These are phyloP conservation scores for Suillus alpinus DNA, from an alignment of 768 basidiomycete species.

Conservation along the genomic window DNA sequence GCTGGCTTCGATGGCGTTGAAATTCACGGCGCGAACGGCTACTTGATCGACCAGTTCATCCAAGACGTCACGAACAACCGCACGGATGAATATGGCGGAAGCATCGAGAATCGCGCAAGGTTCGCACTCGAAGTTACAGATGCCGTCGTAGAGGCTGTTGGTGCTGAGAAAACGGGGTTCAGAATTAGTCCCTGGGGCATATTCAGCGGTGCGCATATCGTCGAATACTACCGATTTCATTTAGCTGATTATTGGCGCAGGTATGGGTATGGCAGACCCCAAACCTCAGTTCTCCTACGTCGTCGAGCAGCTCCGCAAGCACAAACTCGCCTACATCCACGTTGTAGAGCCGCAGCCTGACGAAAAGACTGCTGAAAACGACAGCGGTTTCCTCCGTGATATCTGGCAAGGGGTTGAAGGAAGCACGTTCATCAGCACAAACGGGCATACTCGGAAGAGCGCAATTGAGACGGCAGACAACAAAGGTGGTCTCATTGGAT, in stretches of 20 bases:
- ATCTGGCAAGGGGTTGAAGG: constrained; percentile 39
- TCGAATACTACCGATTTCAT: not conserved
- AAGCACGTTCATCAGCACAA: constrained; percentile 39
- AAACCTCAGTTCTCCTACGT: constrained; percentile 54
- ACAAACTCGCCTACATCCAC: constrained; percentile 51
- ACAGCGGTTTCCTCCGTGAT: constrained; percentile 43
- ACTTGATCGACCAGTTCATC: constrained; percentile 60
- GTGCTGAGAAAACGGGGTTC: constrained; percentile 50
- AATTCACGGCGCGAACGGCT: constrained; percentile 42
- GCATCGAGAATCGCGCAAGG: constrained; percentile 53
- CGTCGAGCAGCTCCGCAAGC: constrained; percentile 36
- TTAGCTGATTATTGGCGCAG: constrained; percentile 21
- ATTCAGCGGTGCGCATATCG: constrained; percentile 8
- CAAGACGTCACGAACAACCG: constrained; percentile 55
- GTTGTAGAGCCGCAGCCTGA: constrained; percentile 37
- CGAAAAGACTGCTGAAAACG: constrained; percentile 13
- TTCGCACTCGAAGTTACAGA: constrained; percentile 56
- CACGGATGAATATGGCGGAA: constrained; percentile 68
- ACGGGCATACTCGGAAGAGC: constrained; percentile 41
- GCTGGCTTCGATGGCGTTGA: constrained; percentile 50
- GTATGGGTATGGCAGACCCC: constrained; percentile 55
- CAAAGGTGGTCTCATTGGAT: constrained; percentile 32
- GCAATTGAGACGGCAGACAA: constrained; percentile 38
- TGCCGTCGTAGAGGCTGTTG: constrained; percentile 50
- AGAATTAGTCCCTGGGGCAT: constrained; percentile 56